Evolutionary conservation across 768 basidiomycete genomes (phyloP), one percentile per base, ranked within the genome.

Genomic region (Harrya chromipes): DNA sequence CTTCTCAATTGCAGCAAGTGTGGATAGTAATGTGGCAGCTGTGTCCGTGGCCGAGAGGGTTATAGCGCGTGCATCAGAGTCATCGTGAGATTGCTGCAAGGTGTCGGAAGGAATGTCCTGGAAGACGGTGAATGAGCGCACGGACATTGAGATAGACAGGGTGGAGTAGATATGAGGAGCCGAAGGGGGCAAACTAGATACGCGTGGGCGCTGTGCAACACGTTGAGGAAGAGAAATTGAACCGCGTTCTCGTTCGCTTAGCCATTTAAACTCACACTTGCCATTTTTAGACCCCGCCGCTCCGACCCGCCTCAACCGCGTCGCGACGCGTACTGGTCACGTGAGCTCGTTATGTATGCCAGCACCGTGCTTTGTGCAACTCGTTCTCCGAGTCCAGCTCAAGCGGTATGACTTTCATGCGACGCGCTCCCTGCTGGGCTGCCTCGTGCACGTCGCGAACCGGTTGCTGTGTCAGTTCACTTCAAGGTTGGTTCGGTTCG

Each of bases 41-140:
- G 53, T 43, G 53, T 62, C 64, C 40, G 65, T 40, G 37, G 53
- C 44, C 5, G 53, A 49, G 53, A 47, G 55, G n/a, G 45, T 57
- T 12, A 55, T 46, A 52, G 61, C 31, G 49, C 58, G 59, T 43
- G 62, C 53, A 46, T 60, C 62, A 40, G 27, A 44, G 56, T 55
- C 61, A 44, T 36, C 54, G 53, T n/a, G 51, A 48, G 71, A 72
- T 41, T 69, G 69, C 16, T 33, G 33, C 14, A 62, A 49, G 37
- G 56, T 54, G 50, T 73, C 73, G 52, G 64, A 60, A 19, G 78
- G 74, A 43, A 69, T 53, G 67, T 85, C 84, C 56, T 80, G 80
- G 64, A 85, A 85, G 49, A 85, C 80, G 43, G 81, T 79, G 61
- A 85, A 85, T 38, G 74, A 72, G 49, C 80, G 78, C 57, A 73